These are phyloP conservation scores for Ceratocystis lukuohia DNA, from an alignment of 2,329 filamentous ascomycete genomes.

Conservation along the genomic window DNA sequence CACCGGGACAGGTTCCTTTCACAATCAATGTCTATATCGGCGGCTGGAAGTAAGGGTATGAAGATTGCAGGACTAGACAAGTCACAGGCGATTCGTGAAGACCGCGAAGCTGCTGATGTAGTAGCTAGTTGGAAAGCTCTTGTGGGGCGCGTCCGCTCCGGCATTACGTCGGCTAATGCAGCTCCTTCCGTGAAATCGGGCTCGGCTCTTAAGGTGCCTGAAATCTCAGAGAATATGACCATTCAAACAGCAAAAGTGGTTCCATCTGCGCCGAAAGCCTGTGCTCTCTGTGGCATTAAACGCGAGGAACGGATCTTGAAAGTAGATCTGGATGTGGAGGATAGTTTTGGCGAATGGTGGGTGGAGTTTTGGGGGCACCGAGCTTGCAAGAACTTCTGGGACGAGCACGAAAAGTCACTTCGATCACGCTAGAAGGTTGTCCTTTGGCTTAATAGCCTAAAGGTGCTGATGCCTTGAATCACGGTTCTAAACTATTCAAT, in stretches of 20 bases:
- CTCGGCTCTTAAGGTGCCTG: constrained; percentile 46
- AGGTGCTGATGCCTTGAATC: neutral
- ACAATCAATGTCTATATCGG: constrained; percentile 79
- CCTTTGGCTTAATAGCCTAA: neutral
- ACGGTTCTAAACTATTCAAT: no score
- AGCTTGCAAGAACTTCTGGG: constrained; percentile 75
- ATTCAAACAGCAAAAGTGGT: constrained; percentile 60
- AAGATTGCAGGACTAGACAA: constrained; percentile 80
- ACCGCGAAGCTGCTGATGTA: constrained; percentile 70
- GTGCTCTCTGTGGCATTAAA: constrained; percentile 76
- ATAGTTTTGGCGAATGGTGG: constrained; percentile 97
- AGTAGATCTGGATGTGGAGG: constrained; percentile 64
- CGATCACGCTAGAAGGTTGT: constrained; percentile 46
- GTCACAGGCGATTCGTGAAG: constrained; percentile 66
- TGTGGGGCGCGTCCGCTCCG: constrained; percentile 59
- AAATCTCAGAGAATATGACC: constrained; percentile 55
- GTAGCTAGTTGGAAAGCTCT: constrained; percentile 61
- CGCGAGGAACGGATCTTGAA: constrained; percentile 69
- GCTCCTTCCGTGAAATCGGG: constrained; percentile 33
- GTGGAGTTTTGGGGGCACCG: constrained; percentile 74
- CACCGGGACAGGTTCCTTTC: constrained; percentile 74
- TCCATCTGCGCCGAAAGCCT: constrained; percentile 58
- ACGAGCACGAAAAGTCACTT: constrained; percentile 56
- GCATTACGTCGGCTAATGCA: constrained; percentile 53
- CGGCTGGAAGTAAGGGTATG: constrained; percentile 68